Evolutionary conservation across 768 basidiomycete genomes (phyloP), one percentile per base, ranked within the genome.

Genomic region (Rhodotorula taiwanensis): DNA sequence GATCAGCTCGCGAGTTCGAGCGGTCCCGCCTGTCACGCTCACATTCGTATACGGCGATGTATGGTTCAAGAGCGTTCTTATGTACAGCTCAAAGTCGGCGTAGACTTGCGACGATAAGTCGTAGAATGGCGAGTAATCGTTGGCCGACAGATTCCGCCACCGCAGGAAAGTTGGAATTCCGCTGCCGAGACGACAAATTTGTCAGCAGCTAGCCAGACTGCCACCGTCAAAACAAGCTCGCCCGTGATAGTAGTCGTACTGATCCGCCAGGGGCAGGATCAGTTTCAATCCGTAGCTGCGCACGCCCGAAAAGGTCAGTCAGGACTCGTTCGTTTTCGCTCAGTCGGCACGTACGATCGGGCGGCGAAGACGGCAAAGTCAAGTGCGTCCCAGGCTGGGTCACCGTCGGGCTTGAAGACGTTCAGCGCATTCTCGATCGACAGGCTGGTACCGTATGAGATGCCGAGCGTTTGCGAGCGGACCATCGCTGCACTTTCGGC

Each of bases 401-500:
- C 74, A 0, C 70, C 72, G 3, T 52, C 69, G 34, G 74, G 63
- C 50, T 76, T 77, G 54, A 72, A 70, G 4, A 65, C 66, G 11
- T 69, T 73, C 28, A 75, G 58, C 9, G 63, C 65, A 15, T 74
- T 73, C 60, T 73, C 71, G 67, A 76, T 54, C 21, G 74, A 72
- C 20, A 76, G 51, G 0, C 70, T 69, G 21, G 72, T 72, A 6
- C 76, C 76, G 36, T 73, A 62, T 10, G 72, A 73, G 15, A 75
- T 66, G 30, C 75, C 76, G 11, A 77, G 68, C 14, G 74, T 74
- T 30, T 74, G 72, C 9, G 72, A 67, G 30, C 76, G 73, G 33
- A 77, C 60, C 4, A 72, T 67, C 3, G 72, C 67, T 68, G 54
- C 16, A 21, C 9, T 15, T 8, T 4, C 9, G 8, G 42, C n/a